These are phyloP conservation scores for Camellia oleifera DNA, from an alignment of 179 eudicot species.

Conservation along the genomic window DNA sequence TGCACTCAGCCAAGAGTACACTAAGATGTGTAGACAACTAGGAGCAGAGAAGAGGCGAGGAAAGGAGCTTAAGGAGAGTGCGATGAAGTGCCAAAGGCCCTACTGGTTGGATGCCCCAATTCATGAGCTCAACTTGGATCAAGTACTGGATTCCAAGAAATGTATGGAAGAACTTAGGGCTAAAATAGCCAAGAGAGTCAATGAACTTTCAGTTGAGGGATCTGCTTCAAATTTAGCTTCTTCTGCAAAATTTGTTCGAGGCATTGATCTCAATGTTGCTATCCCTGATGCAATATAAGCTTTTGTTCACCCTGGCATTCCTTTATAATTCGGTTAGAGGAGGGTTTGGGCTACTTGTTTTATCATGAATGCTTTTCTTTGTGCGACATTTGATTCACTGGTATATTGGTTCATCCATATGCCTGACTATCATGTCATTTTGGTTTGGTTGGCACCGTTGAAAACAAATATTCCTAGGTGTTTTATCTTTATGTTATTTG, in stretches of 20 bases:
- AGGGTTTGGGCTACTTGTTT: slow-evolving; percentile 4
- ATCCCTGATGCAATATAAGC: background rate
- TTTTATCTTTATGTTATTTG: background rate
- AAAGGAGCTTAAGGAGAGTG: background rate
- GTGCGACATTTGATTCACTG: background rate
- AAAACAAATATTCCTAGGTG: background rate
- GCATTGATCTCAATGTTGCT: slow-evolving; percentile 13
- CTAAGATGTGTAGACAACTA: background rate
- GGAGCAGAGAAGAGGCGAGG: background rate
- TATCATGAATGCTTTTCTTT: background rate
- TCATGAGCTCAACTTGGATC: slow-evolving; percentile 4
- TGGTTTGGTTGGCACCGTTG: background rate
- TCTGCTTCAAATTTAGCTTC: background rate
- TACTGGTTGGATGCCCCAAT: slow-evolving; percentile 6
- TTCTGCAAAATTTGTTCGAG: background rate
- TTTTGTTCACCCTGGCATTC: background rate
- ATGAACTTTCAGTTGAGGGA: slow-evolving; percentile 1
- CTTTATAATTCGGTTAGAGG: background rate
- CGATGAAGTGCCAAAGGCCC: background rate
- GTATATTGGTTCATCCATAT: background rate
- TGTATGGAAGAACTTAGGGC: slow-evolving; percentile 8
- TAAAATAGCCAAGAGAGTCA: background rate
- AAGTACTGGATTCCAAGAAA: background rate
- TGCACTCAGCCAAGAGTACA: background rate
- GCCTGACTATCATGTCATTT: background rate